Evolutionary conservation across 1,139 yeast genomes (phyloP).

Genomic region (Candida sanyaensis): DNA sequence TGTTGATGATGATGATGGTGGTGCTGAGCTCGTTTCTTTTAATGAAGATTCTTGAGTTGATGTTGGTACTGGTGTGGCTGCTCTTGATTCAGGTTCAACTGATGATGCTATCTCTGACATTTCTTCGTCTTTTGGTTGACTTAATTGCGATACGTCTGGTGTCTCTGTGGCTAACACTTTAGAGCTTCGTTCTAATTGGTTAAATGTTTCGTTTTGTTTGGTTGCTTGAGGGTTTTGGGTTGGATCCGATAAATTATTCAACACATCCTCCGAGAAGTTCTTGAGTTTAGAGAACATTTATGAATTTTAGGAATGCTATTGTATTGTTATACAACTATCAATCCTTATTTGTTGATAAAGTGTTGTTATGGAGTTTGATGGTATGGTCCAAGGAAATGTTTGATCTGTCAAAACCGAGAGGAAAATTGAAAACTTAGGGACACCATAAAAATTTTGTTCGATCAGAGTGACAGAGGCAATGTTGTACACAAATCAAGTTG

Average conservation of each 20-base stretch:
- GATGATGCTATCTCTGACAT: conserved; percentile 9
- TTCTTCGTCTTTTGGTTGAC: conserved; percentile 48
- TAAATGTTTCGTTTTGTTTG: conserved; percentile 22
- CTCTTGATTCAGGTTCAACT: conserved; percentile 2
- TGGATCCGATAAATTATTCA: conserved; percentile 27
- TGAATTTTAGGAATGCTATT: not conserved
- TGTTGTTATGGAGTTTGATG: too few relatives aligned
- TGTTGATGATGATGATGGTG: conserved; percentile 16
- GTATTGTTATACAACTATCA: not conserved
- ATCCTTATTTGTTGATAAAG: not conserved
- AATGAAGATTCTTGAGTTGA: not conserved
- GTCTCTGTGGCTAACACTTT: conserved; percentile 38
- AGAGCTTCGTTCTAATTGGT: conserved; percentile 36
- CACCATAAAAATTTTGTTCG: too few relatives aligned
- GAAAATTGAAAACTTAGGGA: too few relatives aligned
- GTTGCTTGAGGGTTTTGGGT: conserved; percentile 11
- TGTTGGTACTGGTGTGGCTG: conserved; percentile 6
- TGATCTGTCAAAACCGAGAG: too few relatives aligned
- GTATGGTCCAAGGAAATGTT: too few relatives aligned
- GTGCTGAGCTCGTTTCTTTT: conserved; percentile 35
- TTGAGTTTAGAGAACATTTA: conserved; percentile 43
- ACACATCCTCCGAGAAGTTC: conserved; percentile 58
- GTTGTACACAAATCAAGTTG: too few relatives aligned
- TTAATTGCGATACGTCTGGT: conserved; percentile 45
- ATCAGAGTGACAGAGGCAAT: too few relatives aligned